These are phyloP conservation scores for Beta macrorhiza DNA, from an alignment of 179 eudicot genomes.

Conservation along the genomic window DNA sequence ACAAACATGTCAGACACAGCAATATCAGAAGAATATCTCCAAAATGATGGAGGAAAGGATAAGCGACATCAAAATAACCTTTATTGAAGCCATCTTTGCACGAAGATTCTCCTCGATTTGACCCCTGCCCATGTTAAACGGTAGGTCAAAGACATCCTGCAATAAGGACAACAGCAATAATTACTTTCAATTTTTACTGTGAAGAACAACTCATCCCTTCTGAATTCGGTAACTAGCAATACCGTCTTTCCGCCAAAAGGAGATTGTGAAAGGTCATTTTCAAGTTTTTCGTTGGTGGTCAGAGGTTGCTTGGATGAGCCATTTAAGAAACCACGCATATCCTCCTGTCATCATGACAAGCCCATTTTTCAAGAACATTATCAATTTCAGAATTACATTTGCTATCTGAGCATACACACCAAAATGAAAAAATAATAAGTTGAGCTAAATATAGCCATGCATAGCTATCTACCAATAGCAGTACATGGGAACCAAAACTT, in stretches of 20 bases:
- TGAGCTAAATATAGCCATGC: neutral
- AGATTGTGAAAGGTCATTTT: constrained; percentile 68
- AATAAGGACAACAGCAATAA: neutral
- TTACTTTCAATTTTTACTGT: neutral
- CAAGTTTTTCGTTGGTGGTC: constrained; percentile 49
- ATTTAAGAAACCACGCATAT: constrained; percentile 97
- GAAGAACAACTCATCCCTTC: neutral
- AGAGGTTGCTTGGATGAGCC: constrained; percentile 67
- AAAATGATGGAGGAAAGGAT: neutral
- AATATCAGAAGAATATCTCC: neutral
- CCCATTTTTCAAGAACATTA: neutral
- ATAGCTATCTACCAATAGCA: neutral
- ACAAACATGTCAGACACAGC: constrained; percentile 16
- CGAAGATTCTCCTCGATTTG: constrained; percentile 98
- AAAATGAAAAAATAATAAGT: neutral
- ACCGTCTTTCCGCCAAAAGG: constrained; percentile 98
- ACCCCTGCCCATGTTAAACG: constrained; percentile 94
- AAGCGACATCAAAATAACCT: constrained; percentile 40
- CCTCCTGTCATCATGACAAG: constrained; percentile 54
- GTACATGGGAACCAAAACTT: neutral
- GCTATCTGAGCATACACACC: neutral
- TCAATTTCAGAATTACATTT: neutral
- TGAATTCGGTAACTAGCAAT: constrained; percentile 17
- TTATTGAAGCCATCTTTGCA: constrained; percentile 83
- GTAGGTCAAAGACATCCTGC: constrained; percentile 98